phyloP scores from a whole-genome alignment of 805 yeast genomes.

The Metschnikowia anglica region DNA sequence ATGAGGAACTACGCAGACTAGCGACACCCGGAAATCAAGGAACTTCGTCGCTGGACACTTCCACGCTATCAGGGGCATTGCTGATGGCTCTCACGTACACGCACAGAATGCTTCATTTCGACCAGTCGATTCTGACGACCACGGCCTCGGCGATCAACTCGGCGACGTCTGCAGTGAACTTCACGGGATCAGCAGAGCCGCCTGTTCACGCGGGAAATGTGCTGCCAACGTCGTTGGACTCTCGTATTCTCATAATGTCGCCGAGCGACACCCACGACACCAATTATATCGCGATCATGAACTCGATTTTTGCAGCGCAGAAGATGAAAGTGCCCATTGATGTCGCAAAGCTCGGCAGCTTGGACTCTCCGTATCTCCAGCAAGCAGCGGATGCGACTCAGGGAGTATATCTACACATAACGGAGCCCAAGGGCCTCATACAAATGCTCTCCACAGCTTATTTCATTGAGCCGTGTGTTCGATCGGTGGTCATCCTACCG shows the following conservation, averaged over 20 bases:
- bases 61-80: conserved; percentile 68
- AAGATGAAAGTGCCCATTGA: conserved; percentile 88
- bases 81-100: conserved; percentile 80
- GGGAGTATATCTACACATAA: conserved; percentile 77
- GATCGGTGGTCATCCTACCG: conserved; percentile 76
- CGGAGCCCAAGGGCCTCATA: conserved; percentile 70
- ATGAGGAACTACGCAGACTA: conserved; percentile 30
- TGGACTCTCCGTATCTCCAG: conserved; percentile 78
- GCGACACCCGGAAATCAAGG: conserved; percentile 18
- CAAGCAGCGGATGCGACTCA: conserved; percentile 95
- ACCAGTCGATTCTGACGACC: conserved; percentile 45
- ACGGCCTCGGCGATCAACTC: conserved; percentile 44
- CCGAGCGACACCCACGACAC: conserved; percentile 68
- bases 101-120: conserved; percentile 58
- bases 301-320: conserved; percentile 93
- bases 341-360: conserved; percentile 71
- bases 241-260: conserved; percentile 55
- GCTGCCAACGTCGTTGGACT: conserved; percentile 28
- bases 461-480: conserved; percentile 79
- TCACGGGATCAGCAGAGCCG: conserved; percentile 14
- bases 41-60: conserved; percentile 23
- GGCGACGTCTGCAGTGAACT: conserved; percentile 30
- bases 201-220: conserved; percentile 12
- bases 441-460: conserved; percentile 81
- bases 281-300: conserved; percentile 91